Conservation (phyloP, 306 rosid species). For the Prunus dulcis region DNA sequence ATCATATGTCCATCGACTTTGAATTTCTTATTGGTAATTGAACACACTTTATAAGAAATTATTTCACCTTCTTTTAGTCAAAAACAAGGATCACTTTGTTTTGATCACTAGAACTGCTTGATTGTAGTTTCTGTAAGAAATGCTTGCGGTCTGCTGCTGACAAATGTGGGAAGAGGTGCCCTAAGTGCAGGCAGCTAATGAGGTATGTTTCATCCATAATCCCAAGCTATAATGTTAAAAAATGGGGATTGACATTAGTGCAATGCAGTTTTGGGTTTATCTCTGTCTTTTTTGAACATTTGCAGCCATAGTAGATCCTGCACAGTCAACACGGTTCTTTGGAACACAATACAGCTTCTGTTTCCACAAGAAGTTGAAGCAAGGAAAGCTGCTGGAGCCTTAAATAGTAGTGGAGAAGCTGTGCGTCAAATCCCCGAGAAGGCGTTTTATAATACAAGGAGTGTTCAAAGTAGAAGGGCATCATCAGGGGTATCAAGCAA, state of each 20-base stretch:
- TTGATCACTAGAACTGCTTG: conserved; percentile 9
- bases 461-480: conserved; percentile 21
- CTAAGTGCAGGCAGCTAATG: conserved; percentile 86
- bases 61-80: too few species aligned
- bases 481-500: conserved; percentile 15
- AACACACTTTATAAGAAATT: not conserved
- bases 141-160: conserved; percentile 85
- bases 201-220: conserved; percentile 36
- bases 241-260: not conserved
- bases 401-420: conserved; percentile 33
- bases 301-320: conserved; percentile 88
- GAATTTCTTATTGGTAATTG: not conserved
- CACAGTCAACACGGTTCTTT: conserved; percentile 87
- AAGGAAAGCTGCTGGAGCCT: conserved; percentile 53
- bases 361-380: conserved; percentile 86
- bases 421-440: conserved; percentile 34
- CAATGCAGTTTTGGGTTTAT: not conserved
- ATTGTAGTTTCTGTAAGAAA: conserved; percentile 77
- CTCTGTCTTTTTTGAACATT: not conserved
- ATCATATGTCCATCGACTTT: not conserved
- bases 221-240: not conserved
- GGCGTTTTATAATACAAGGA: conserved; percentile 46
- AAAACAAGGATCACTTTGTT: not conserved
- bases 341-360: conserved; percentile 95
- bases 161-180: conserved; percentile 92